These are phyloP conservation scores for Sporothrix protearum DNA, from an alignment of 2,329 filamentous ascomycete species.

Conservation along the genomic window DNA sequence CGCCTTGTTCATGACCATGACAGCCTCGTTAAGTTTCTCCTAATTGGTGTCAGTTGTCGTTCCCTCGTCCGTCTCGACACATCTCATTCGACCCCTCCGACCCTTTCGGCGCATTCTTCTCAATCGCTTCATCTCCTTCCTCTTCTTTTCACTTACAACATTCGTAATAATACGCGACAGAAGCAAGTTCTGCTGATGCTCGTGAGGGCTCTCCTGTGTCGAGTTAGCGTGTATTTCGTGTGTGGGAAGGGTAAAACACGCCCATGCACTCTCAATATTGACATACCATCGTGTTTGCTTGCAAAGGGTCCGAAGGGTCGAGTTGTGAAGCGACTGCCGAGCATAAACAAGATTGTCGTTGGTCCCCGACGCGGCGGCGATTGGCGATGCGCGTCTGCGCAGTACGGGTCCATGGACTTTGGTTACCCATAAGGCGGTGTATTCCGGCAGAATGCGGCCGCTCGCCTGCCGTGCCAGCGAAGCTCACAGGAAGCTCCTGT, in stretches of 20 bases:
- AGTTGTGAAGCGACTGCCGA: background rate
- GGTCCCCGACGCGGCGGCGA: background rate
- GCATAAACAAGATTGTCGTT: background rate
- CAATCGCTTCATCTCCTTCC: background rate
- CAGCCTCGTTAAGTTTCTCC: slow-evolving; percentile 96
- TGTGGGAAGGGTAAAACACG: background rate
- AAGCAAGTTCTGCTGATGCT: slow-evolving; percentile 92
- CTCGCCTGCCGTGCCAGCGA: background rate
- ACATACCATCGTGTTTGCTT: slow-evolving; percentile 12
- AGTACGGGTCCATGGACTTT: background rate
- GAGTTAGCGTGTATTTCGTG: background rate
- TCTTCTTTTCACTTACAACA: slow-evolving; percentile 63
- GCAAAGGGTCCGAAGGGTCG: background rate
- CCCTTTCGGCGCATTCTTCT: too few relatives aligned
- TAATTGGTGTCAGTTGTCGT: slow-evolving; percentile 37
- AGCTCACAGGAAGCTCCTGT: slow-evolving; percentile 3
- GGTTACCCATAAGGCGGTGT: slow-evolving; percentile 23
- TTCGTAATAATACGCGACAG: slow-evolving; percentile 96
- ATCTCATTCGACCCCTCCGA: too few relatives aligned
- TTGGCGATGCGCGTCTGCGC: slow-evolving; percentile 12
- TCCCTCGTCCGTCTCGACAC: too few relatives aligned
- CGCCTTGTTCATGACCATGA: slow-evolving; percentile 87
- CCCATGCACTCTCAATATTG: too few relatives aligned
- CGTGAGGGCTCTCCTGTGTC: slow-evolving; percentile 82
- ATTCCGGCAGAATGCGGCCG: slow-evolving; percentile 1